A percentile compares a stretch with the other conserved stretches of the same genome.
Evolutionary conservation across 805 yeast species (phyloP).

Genomic region (Kazachstania viticola): DNA sequence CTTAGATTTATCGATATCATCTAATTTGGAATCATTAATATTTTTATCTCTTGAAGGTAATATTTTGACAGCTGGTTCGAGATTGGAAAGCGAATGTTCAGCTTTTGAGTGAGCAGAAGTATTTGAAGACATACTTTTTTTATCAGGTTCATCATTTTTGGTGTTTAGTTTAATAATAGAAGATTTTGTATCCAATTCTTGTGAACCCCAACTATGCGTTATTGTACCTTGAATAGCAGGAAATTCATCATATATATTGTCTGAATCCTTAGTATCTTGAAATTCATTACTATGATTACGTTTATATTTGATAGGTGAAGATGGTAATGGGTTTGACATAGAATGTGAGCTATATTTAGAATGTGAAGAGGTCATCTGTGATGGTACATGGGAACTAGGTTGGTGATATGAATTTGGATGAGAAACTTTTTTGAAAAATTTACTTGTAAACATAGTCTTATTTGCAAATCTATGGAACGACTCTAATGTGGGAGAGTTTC

Average conservation of each 20-base stretch:
- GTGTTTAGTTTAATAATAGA: constrained; percentile 3
- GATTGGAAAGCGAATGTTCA: too few relatives aligned
- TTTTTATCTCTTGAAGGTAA: not conserved
- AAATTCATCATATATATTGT: too few relatives aligned
- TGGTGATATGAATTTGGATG: too few relatives aligned
- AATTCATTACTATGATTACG: too few relatives aligned
- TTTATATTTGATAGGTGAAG: constrained; percentile 1
- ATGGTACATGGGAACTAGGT: too few relatives aligned
- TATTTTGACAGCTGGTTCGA: not conserved
- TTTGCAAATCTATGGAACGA: constrained; percentile 21
- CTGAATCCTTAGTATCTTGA: not conserved
- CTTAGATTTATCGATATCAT: not conserved
- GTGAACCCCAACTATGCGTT: constrained; percentile 39
- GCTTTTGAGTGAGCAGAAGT: too few relatives aligned
- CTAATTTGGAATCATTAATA: not conserved
- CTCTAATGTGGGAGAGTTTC: constrained; percentile 18
- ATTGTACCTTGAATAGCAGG: constrained; percentile 37
- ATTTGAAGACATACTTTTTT: too few relatives aligned
- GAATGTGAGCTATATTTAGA: too few relatives aligned
- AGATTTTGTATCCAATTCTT: too few relatives aligned
- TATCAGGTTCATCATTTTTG: not conserved
- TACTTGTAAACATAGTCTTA: constrained; percentile 19
- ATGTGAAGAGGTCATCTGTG: too few relatives aligned
- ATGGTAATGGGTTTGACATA: too few relatives aligned
- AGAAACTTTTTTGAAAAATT: constrained; percentile 20